A percentile compares a stretch with the other conserved stretches of the same genome.
Conservation (phyloP, 164 flowering plant genomes). For the Paratinospora sagittata region DNA sequence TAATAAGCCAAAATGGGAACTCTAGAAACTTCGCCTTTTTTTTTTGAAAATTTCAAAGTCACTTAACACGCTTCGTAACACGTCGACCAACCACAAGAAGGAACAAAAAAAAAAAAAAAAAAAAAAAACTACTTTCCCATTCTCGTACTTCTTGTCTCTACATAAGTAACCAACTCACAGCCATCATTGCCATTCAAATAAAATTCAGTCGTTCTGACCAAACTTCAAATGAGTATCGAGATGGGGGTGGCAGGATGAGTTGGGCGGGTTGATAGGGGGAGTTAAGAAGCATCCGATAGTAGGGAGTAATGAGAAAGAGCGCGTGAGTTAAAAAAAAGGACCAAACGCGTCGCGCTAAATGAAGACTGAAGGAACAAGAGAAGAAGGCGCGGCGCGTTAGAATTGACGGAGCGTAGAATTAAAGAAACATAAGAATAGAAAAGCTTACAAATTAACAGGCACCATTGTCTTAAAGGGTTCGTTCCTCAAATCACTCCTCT, state of each 20-base stretch:
- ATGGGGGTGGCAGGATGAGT: too few relatives aligned
- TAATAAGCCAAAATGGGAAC: too few relatives aligned
- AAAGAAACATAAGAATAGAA: background rate
- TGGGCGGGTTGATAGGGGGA: background rate
- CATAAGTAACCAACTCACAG: too few relatives aligned
- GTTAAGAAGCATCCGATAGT: background rate
- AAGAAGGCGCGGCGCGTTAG: background rate
- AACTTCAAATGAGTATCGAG: background rate
- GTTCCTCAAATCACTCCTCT: background rate
- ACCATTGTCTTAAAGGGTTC: background rate
- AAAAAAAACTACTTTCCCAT: too few relatives aligned
- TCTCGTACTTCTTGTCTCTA: too few relatives aligned
- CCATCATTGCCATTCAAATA: too few relatives aligned
- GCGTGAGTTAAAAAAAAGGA: background rate
- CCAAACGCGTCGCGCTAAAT: conserved; percentile 6
- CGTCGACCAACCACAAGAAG: too few relatives aligned
- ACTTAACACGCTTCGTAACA: too few relatives aligned
- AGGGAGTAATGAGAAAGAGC: background rate
- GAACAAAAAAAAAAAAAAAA: too few relatives aligned
- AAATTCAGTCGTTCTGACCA: too few relatives aligned
- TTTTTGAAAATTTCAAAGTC: too few relatives aligned
- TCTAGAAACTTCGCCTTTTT: too few relatives aligned
- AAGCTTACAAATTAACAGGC: conserved; percentile 2
- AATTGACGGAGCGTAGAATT: conserved; percentile 5
- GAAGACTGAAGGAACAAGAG: background rate